phyloP scores from a whole-genome alignment of 176 grass and related monocot species.

The Phragmites australis region DNA sequence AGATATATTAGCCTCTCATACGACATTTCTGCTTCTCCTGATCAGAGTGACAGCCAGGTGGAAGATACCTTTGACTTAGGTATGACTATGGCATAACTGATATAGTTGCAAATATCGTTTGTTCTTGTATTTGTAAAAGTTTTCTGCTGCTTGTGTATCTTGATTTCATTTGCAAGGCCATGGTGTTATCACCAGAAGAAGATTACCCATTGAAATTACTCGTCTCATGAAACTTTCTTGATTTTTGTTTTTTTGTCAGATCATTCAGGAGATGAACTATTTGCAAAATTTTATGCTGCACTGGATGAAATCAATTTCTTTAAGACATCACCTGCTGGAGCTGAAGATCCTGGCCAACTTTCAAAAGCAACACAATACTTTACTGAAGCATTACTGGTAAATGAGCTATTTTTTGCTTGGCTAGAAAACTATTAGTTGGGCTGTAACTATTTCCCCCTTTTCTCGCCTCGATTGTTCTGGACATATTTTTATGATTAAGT shows the following conservation, averaged over 20 bases:
- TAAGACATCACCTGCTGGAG: slow-evolving; percentile 47
- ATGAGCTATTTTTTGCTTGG: slow-evolving; percentile 15
- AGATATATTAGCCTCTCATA: slow-evolving; percentile 27
- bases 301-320: slow-evolving; percentile 81
- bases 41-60: slow-evolving; percentile 48
- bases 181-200: neutral
- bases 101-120: neutral
- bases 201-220: slow-evolving; percentile 1
- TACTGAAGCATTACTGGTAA: slow-evolving; percentile 57
- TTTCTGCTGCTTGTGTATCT: neutral
- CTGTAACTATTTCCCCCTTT: neutral
- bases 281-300: slow-evolving; percentile 66
- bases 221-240: slow-evolving; percentile 3
- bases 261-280: slow-evolving; percentile 61
- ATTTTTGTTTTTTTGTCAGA: slow-evolving; percentile 17
- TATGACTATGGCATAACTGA: slow-evolving; percentile 38
- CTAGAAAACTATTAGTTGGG: neutral
- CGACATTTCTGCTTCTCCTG: slow-evolving; percentile 22
- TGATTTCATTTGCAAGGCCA: slow-evolving; percentile 6
- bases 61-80: slow-evolving; percentile 59
- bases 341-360: slow-evolving; percentile 60
- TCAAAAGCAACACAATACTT: slow-evolving; percentile 69
- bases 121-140: slow-evolving; percentile 10
- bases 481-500: neutral
- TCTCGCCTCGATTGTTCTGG: slow-evolving; percentile 2